Evolutionary conservation across 768 basidiomycete genomes (phyloP), one percentile per base, ranked within the genome.

Genomic region (Boletus rubroflammeus): DNA sequence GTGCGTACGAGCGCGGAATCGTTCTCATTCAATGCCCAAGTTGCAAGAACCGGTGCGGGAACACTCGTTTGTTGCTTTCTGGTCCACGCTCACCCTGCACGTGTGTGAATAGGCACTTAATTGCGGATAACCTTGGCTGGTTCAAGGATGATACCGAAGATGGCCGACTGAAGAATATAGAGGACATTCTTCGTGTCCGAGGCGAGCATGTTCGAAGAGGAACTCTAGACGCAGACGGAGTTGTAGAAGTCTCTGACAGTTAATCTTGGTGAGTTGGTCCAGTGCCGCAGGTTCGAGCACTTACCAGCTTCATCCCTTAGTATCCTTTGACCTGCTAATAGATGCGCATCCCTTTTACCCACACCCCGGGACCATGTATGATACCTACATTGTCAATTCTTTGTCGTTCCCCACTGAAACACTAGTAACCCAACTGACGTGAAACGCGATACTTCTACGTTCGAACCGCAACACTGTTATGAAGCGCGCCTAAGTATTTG

Each of bases 91-190:
- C 32, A 51, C 28, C 7, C 6, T 40, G 10, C 10, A 7, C 6
- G 2, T 14, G 23, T 25, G 13, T 15, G 23, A 53, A 23, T 56
- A 91, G 89, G 29, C 89, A 92, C 69, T 73, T 94, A 10, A 91
- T 93, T 60, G 93, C 93, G 5, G 93, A 96, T 65, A 86, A 96
- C 62, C 72, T 96, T 13, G 89, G 88, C 1, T 96, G 93, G 93
- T 96, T 96, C 75, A 85, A 90, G 62, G 90, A 93, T 28, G 80
- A 75, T 55, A 93, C 88, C 6, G 72, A 83, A 56, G 83, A 83
- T 5, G 90, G 90, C 6, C 84, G 81, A 55, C 70, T 88, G 25
- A 80, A 76, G 51, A 97, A 89, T 1, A 75, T 98, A 4, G 96
- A 98, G 68, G 90, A 93, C 54, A 70, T 98, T 14, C 71, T 97